Base-by-base conservation (phyloP, 441 rosid species). In the Flueggea neowawraea region DNA sequence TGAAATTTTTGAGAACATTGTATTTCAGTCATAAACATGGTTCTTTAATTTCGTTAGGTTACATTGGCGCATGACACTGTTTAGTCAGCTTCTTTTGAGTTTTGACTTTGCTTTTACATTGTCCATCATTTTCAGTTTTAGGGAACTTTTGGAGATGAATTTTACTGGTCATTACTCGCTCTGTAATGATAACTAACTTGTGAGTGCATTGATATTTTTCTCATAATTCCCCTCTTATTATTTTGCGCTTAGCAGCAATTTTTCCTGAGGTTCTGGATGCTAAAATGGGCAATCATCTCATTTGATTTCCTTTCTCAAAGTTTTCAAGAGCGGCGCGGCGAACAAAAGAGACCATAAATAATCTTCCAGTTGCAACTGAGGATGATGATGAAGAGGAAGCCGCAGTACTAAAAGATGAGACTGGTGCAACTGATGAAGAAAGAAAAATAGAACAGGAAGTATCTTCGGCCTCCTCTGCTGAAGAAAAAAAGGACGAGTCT, bases 311-410 rank as follows among this genome's bases (percentile, higher is more conserved):
- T 69, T 57, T 54, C 61, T 7, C 63, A 16, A 64, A 90, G 96
- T 90, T 94, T 73, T 94, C 97, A 15, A 89, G 78, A 75, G 69
- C 94, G 50, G 89, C 96, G 44, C 73, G 77, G 52, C 73, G 33
- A 55, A 52, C 89, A 69, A 91, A 84, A 77, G 96, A 87, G 63
- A 70, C 72, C 48, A 83, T 94, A 71, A 74, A 74, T 55, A 75
- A 74, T 68, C 90, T 89, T 75, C 97, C 96, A 2, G 65, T 82
- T 52, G 87, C 91, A 48, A 83, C 89, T 0, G 79, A 87, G 75
- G 89, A 80, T 48, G 97, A 90, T 59, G 96, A 88, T 55, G 57
- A 56, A 0, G 95, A 87, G 52, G 98, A 93, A 78, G 95, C 93
- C 64, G 85, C 83, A 45, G 72, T 78, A 55, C 82, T 88, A 66